phyloP scores from a whole-genome alignment of 1,139 yeast genomes.

The Suhomyces choctaworum region DNA sequence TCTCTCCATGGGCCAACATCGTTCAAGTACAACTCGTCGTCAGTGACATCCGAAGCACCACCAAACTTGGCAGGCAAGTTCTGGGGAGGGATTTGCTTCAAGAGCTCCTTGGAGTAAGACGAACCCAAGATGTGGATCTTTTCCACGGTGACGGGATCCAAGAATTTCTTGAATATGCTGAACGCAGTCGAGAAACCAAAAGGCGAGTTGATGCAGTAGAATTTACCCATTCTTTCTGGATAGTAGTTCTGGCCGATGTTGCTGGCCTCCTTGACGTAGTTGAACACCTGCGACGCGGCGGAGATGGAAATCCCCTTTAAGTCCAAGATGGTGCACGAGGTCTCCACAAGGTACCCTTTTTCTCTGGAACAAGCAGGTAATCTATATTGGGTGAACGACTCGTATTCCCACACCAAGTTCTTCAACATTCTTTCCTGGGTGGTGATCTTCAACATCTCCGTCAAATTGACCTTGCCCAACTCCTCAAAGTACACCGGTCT shows the following conservation, averaged over 20 bases:
- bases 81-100: slow-evolving; percentile 90
- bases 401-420: slow-evolving; percentile 97
- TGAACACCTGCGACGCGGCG: slow-evolving; percentile 80
- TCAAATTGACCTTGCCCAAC: slow-evolving; percentile 84
- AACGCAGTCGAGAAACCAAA: slow-evolving; percentile 96
- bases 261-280: slow-evolving; percentile 91
- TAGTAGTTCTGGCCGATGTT: slow-evolving; percentile 94
- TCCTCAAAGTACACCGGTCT: slow-evolving; percentile 95
- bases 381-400: slow-evolving; percentile 78
- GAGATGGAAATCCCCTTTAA: slow-evolving; percentile 88
- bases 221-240: slow-evolving; percentile 99
- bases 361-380: slow-evolving; percentile 94
- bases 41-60: slow-evolving; percentile 67
- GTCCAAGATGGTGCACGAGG: slow-evolving; percentile 94
- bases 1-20: slow-evolving; percentile 99
- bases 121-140: slow-evolving; percentile 88
- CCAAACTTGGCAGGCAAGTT: slow-evolving; percentile 92
- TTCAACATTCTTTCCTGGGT: slow-evolving; percentile 94
- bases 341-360: slow-evolving; percentile 77
- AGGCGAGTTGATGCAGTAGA: slow-evolving; percentile 93
- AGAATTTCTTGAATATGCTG: slow-evolving; percentile 84
- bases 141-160: slow-evolving; percentile 97
- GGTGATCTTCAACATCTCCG: slow-evolving; percentile 90
- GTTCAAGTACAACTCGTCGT: slow-evolving; percentile 80
- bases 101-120: slow-evolving; percentile 74